phyloP scores from a whole-genome alignment of 2,329 filamentous ascomycete species.

The Drechslera avenae region DNA sequence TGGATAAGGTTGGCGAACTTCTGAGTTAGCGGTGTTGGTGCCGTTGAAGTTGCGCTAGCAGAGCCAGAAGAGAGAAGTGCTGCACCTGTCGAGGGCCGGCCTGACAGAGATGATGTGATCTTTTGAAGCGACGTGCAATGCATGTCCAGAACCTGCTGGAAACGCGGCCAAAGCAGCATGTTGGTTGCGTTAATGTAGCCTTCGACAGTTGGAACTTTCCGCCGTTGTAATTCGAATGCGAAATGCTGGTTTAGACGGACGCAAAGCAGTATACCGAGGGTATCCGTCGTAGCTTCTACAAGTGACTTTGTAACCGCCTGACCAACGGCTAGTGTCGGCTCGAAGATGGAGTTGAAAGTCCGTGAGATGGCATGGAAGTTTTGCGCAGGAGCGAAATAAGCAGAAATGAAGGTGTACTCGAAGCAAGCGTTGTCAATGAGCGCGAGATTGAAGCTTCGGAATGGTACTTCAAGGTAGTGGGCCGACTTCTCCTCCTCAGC shows the following conservation, averaged over 20 bases:
- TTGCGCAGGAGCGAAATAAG: conserved; percentile 82
- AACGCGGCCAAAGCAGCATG: conserved; percentile 95
- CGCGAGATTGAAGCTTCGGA: conserved; percentile 93
- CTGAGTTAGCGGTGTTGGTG: conserved; percentile 90
- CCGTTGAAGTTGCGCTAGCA: conserved; percentile 66
- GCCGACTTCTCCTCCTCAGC: conserved; percentile 86
- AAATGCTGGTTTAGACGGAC: conserved; percentile 92
- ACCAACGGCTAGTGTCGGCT: conserved; percentile 85
- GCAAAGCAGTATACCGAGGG: conserved; percentile 84
- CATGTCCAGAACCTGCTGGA: conserved; percentile 91
- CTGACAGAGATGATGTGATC: conserved; percentile 52
- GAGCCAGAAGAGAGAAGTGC: conserved; percentile 46
- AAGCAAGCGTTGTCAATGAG: conserved; percentile 91
- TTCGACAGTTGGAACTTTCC: conserved; percentile 87
- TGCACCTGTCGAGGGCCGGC: conserved; percentile 41
- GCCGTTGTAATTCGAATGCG: conserved; percentile 89
- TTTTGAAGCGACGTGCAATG: conserved; percentile 86
- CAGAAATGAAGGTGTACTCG: conserved; percentile 90
- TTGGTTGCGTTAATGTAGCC: conserved; percentile 91
- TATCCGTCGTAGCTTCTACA: conserved; percentile 78
- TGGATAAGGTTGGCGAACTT: conserved; percentile 93
- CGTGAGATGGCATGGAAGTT: conserved; percentile 78
- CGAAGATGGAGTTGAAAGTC: conserved; percentile 86
- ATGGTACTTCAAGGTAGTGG: conserved; percentile 88
- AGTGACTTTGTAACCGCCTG: conserved; percentile 76